Percentiles rank a stretch among this genome's conserved stretches.
These are phyloP conservation scores for Phanerochaete sordida DNA, from an alignment of 768 basidiomycete genomes.

Conservation along the genomic window DNA sequence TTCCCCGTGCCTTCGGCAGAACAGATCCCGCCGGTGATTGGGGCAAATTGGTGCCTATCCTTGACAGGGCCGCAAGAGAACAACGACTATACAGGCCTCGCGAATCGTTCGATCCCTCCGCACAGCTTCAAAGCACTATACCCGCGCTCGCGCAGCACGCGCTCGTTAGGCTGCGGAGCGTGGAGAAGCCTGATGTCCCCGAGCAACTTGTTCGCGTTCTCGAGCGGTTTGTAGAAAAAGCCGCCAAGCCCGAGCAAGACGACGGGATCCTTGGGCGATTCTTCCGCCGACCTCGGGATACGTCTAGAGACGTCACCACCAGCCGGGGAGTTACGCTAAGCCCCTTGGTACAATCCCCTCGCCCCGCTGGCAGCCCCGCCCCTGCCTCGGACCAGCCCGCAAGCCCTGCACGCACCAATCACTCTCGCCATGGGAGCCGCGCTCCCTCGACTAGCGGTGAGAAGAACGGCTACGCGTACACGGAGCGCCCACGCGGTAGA, in stretches of 20 bases:
- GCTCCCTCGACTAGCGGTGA: no score
- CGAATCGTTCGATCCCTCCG: background rate
- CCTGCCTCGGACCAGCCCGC: no score
- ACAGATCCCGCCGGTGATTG: background rate
- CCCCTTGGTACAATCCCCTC: no score
- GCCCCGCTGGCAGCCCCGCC: no score
- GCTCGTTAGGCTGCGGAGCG: background rate
- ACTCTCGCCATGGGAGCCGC: no score
- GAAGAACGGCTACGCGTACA: no score
- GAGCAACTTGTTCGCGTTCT: background rate
- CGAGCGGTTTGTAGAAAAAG: background rate
- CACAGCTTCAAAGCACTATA: background rate
- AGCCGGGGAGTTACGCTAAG: no score
- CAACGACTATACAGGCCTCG: background rate
- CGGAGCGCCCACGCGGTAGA: no score
- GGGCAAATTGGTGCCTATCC: background rate
- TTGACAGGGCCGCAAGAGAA: background rate
- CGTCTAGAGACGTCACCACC: no score
- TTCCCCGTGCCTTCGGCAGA: background rate
- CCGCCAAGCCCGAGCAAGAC: background rate
- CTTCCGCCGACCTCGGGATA: no score
- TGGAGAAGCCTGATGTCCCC: background rate
- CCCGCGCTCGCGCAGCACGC: background rate
- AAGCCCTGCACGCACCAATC: no score
- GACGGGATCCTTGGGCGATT: no score